phyloP scores from a whole-genome alignment of 2,329 filamentous ascomycete species.

The Colletotrichum sp. region DNA sequence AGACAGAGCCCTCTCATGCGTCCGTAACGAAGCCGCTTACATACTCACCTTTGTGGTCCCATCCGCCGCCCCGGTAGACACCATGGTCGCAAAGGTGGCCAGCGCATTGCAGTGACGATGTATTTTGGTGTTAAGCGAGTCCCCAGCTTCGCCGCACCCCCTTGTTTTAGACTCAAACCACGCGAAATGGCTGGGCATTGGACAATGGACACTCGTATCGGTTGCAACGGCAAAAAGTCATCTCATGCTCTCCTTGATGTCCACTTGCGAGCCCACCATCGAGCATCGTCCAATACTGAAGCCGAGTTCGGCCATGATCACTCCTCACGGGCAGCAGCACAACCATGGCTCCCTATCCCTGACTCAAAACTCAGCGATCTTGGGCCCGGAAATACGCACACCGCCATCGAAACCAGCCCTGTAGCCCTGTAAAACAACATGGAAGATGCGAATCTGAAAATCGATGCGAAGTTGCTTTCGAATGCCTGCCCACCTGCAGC shows the following conservation, averaged over 20 bases:
- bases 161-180: not conserved
- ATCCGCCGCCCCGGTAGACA: not conserved
- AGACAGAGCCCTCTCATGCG: not conserved
- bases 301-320: not conserved
- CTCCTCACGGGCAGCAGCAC: not conserved
- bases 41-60: not conserved
- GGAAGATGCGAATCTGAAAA: not conserved
- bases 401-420: not conserved
- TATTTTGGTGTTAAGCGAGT: not conserved
- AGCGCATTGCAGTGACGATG: not conserved
- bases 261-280: not conserved
- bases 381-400: not conserved
- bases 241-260: not conserved
- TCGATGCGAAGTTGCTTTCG: not conserved
- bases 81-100: not conserved
- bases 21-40: not conserved
- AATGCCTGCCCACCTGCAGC: not conserved
- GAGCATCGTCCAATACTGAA: not conserved
- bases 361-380: not conserved
- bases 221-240: not conserved
- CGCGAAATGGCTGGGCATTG: not conserved
- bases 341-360: not conserved
- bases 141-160: not conserved
- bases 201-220: not conserved
- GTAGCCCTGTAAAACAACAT: not conserved